phyloP scores from a whole-genome alignment of 225 moss, liverwort and hornwort genomes.

The Pseudisothecium myosuroides region DNA sequence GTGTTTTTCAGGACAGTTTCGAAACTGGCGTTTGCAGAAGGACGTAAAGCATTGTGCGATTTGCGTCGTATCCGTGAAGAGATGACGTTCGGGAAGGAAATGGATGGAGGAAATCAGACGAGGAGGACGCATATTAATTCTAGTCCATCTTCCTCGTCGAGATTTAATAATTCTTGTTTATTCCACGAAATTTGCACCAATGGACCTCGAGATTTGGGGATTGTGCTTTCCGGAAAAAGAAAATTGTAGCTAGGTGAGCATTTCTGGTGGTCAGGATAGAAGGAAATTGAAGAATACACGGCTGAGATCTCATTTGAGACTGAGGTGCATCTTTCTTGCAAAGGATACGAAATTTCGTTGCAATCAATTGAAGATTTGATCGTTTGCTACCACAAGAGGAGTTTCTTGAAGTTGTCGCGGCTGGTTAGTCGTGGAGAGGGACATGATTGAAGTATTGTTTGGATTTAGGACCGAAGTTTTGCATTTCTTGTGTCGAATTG shows the following conservation, averaged over 20 bases:
- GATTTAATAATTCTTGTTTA: background rate
- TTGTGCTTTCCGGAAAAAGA: background rate
- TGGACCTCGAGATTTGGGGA: background rate
- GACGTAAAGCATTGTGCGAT: background rate
- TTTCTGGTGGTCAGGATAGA: background rate
- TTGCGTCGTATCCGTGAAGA: background rate
- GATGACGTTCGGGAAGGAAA: background rate
- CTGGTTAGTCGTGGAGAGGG: background rate
- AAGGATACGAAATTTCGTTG: background rate
- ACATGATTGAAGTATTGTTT: background rate
- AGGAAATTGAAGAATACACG: background rate
- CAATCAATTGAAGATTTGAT: background rate
- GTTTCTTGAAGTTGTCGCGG: background rate
- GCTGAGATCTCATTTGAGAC: background rate
- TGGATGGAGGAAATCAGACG: background rate
- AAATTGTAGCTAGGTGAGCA: background rate
- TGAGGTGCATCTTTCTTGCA: background rate
- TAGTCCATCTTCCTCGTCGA: background rate
- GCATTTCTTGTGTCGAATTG: background rate
- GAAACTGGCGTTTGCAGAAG: background rate
- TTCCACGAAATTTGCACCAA: background rate
- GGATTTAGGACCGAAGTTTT: background rate
- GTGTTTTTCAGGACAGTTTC: background rate
- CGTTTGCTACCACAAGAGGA: background rate
- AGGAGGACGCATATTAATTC: background rate